Base-by-base conservation (phyloP, 805 yeast genomes). In the Wickerhamomyces rabaulensis region DNA sequence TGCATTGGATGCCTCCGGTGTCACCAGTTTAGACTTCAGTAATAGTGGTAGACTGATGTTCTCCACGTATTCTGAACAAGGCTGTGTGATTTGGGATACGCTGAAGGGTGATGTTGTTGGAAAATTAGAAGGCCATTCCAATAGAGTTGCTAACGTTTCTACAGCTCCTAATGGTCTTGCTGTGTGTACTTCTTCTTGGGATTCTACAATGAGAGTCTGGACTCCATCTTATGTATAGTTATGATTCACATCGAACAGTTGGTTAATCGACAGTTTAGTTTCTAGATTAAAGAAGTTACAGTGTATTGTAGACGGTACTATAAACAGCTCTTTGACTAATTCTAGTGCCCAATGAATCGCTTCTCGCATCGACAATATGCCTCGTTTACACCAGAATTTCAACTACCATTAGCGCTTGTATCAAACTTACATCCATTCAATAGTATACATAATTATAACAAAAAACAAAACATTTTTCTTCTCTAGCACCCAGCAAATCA, bases 161-260 rank as follows among this genome's bases (percentile, higher is more conserved):
- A 74, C 82, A 1, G 78, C 90, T 52, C 82, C 82, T 0, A 87
- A 88, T 63, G 96, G 97, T 0, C 60, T 77, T 20, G 90, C 84
- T 0, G 73, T 90, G 9, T 81, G 84, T 46, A 86, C 96, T 2
- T 84, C 87, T 1, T 84, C 92, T 1, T 84, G 95, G 86, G 96
- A 88, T 60, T 65, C 81, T 8, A 80, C 91, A 1, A 74, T 85
- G 53, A 79, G 78, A 53, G 68, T 86, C 2, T 86, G 91, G 90
- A 65, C 76, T 0, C 73, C 76, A 2, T 52, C 59, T 12, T 57
- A 53, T 38, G 53, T 56, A 16, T 29, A 36, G 39, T 17, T 19
- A 19, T 7, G 9, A 16, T 33, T 16, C 16, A 5, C n/a, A 27
- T 12, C n/a, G 13, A 27, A 27, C 31, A 27, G 31, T 13, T 27